Evolutionary conservation across 2,329 filamentous ascomycete genomes (phyloP), one percentile per base, ranked within the genome.

Genomic region (Parastagonospora nodorum): DNA sequence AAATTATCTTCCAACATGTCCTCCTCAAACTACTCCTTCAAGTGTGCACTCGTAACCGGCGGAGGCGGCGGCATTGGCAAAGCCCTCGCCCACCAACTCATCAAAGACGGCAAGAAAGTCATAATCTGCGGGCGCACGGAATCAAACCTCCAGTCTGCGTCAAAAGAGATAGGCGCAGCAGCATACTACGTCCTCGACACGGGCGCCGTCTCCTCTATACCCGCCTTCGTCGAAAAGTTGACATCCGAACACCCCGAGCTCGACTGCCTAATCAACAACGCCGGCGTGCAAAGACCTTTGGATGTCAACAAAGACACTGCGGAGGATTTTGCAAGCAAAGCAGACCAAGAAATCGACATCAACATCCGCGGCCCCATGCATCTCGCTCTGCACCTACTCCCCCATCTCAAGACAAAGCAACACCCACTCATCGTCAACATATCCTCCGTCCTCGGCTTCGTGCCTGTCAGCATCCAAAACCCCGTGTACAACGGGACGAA

Each of bases 401-500:
- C 75, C 2, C 82, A 85, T 46, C 74, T 85, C 46, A 77, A 75
- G 42, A 60, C 60, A 7, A 75, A 76, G 45, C 66, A 72, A 15
- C 57, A 67, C 1, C 74, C 77, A 0, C 51, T 79, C 1, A 77
- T 85, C 42, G 75, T 84, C 63, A 85, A 85, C 54, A 77, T 85
- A 1, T 80, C 78, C 1, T 82, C 77, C 6, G 73, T 81, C 0
- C 73, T 85, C 0, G 83, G 78, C 3, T 84, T 78, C 52, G 67
- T 80, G 0, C 82, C 83, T 0, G 77, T 79, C 49, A 76, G 72
- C 2, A 69, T 84, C 49, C 76, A 84, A 55, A 85, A 83, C 57
- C 82, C 81, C 0, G 78, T 84, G 1, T 86, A 85, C 67, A 83
- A 83, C 60, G 82, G 78, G 2, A 84, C 81, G 2, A 86, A 86